These are phyloP conservation scores for Rutstroemia sp. DNA, from an alignment of 2,329 filamentous ascomycete genomes.

Conservation along the genomic window DNA sequence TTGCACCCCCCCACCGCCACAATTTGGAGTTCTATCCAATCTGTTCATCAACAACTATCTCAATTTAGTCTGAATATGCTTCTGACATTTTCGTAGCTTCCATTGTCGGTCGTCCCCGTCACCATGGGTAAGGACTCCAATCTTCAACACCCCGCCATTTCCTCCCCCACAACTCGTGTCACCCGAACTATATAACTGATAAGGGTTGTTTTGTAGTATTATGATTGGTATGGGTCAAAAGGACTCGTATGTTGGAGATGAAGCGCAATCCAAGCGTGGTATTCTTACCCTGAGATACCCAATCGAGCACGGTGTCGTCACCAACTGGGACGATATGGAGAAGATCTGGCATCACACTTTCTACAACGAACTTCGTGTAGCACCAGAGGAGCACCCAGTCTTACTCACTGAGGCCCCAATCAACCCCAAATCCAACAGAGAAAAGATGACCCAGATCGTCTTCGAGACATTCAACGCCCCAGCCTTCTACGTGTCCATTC, in stretches of 20 bases:
- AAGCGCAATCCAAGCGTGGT: constrained; percentile 99
- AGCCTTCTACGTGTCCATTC: constrained; percentile 99
- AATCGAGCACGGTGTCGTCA: constrained; percentile 99
- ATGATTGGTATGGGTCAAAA: constrained; percentile 99
- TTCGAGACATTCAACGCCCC: constrained; percentile 99
- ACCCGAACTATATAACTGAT: constrained; percentile 23
- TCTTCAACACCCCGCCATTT: constrained; percentile 17
- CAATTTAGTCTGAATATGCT: neutral
- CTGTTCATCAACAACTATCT: neutral
- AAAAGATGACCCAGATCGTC: constrained; percentile 99
- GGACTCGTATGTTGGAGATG: constrained; percentile 99
- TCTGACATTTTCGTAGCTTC: constrained; percentile 57
- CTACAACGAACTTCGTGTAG: constrained; percentile 99
- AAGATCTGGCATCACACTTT: constrained; percentile 99
- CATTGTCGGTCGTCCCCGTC: constrained; percentile 98
- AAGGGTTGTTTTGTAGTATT: constrained; percentile 56
- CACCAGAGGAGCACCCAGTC: constrained; percentile 99
- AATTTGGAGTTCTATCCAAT: neutral
- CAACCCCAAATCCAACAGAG: constrained; percentile 99
- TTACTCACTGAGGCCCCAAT: constrained; percentile 98
- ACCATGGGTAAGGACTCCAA: constrained; percentile 78
- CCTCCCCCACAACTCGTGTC: constrained; percentile 10
- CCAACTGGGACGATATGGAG: constrained; percentile 99
- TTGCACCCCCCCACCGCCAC: constrained; percentile 17
- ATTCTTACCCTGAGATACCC: constrained; percentile 99